Conservation (phyloP, 352 stramenopile species). For the Pythium periplocum region DNA sequence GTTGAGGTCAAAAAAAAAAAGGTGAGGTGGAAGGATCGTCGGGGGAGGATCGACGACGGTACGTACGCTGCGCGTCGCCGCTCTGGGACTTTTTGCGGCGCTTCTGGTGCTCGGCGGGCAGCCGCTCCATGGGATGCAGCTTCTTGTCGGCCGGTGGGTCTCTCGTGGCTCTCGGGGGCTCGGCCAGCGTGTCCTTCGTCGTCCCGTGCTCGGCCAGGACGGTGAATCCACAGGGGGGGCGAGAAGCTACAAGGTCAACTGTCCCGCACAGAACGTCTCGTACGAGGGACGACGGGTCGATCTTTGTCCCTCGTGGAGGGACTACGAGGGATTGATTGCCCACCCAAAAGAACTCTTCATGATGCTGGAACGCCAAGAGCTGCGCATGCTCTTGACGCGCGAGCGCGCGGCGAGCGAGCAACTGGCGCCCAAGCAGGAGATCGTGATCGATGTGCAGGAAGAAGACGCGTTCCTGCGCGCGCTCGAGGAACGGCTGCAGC, state of each 20-base stretch:
- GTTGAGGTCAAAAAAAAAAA: conserved; percentile 4
- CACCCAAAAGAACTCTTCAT: not conserved
- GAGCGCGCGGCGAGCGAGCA: conserved; percentile 4
- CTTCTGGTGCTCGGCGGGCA: conserved; percentile 27
- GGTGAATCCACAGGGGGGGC: not conserved
- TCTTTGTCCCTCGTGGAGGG: too few relatives aligned
- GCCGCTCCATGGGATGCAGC: conserved; percentile 23
- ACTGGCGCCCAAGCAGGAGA: conserved; percentile 15
- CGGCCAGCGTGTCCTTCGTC: not conserved
- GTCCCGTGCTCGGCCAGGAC: not conserved
- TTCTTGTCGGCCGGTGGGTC: conserved; percentile 24
- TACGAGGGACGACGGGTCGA: too few relatives aligned
- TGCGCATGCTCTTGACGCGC: not conserved
- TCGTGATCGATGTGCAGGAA: conserved; percentile 43
- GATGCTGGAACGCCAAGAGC: not conserved
- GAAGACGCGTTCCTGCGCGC: conserved; percentile 60
- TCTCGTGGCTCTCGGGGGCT: conserved; percentile 7
- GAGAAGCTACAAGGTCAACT: not conserved
- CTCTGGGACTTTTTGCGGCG: conserved; percentile 26
- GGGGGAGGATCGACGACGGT: not conserved
- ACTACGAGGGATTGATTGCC: conserved; percentile 1
- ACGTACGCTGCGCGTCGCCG: conserved; percentile 17
- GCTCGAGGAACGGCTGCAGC: conserved; percentile 68
- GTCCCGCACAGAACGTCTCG: not conserved
- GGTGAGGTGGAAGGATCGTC: not conserved